Evolutionary conservation across 352 stramenopile species (phyloP).

Genomic region (Globisporangium solare): DNA sequence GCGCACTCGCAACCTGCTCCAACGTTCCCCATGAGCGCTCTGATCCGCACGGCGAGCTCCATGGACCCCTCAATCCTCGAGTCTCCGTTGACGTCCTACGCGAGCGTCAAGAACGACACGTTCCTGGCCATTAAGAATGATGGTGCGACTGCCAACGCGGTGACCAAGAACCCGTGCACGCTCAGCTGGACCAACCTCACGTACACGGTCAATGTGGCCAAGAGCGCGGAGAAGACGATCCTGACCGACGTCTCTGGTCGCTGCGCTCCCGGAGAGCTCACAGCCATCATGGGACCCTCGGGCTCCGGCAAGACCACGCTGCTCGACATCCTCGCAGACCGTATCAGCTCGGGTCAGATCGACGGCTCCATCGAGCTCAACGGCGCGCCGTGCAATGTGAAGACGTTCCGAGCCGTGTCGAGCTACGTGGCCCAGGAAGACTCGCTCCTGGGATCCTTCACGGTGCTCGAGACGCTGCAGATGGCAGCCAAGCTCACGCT

Average conservation of each 20-base stretch:
- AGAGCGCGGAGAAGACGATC: conserved; percentile 34
- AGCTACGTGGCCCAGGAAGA: conserved; percentile 66
- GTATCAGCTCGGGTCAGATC: conserved; percentile 19
- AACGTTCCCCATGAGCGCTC: too few species aligned
- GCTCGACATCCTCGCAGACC: conserved; percentile 55
- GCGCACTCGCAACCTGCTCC: too few species aligned
- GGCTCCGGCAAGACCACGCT: conserved; percentile 62
- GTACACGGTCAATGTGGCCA: conserved; percentile 43
- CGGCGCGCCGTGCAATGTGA: conserved; percentile 26
- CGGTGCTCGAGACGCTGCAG: conserved; percentile 57
- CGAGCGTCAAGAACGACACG: neutral
- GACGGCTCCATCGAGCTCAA: conserved; percentile 36
- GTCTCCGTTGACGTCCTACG: conserved; percentile 1
- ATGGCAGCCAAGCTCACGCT: conserved; percentile 54
- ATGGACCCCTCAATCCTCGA: neutral
- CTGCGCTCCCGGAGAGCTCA: conserved; percentile 55
- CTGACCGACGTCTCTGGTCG: conserved; percentile 53
- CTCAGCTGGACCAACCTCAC: conserved; percentile 70
- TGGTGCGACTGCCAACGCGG: neutral
- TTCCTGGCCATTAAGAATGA: neutral
- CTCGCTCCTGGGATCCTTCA: conserved; percentile 61
- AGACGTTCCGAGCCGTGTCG: conserved; percentile 40
- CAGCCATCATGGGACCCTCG: conserved; percentile 61
- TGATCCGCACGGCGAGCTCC: too few species aligned
- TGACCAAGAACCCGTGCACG: conserved; percentile 26